phyloP scores from a whole-genome alignment of 345 rosid species.

The Corchorus olitorius region DNA sequence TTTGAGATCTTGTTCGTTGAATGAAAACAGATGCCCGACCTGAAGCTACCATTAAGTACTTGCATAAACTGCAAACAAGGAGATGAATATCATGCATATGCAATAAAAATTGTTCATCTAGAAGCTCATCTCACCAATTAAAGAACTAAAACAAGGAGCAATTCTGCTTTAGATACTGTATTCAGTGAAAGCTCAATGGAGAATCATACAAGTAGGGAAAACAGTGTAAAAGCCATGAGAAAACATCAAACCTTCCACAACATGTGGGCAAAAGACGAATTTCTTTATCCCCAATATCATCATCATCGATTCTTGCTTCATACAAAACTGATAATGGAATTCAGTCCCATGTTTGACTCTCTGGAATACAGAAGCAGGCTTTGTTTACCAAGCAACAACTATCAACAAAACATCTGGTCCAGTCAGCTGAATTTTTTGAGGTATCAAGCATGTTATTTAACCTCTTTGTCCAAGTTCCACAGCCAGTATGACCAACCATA shows the following conservation, averaged over 20 bases:
- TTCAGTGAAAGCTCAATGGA: not conserved
- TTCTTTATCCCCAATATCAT: constrained; percentile 42
- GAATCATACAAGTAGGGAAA: constrained; percentile 14
- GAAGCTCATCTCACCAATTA: not conserved
- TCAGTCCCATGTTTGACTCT: constrained; percentile 79
- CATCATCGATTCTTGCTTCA: constrained; percentile 44
- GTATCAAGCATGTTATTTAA: constrained; percentile 29
- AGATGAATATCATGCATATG: constrained; percentile 16
- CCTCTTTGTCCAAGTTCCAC: constrained; percentile 79
- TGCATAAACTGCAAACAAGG: constrained; percentile 53
- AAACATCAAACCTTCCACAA: constrained; percentile 76
- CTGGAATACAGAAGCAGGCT: constrained; percentile 75
- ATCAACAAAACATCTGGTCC: constrained; percentile 83
- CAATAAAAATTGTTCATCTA: not conserved
- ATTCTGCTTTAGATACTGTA: not conserved
- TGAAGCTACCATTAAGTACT: constrained; percentile 66
- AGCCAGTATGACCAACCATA: constrained; percentile 72
- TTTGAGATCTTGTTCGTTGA: constrained; percentile 34
- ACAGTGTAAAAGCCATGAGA: constrained; percentile 1
- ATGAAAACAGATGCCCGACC: constrained; percentile 61
- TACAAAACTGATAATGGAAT: constrained; percentile 60
- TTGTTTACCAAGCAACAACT: constrained; percentile 38
- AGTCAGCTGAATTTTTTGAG: constrained; percentile 40
- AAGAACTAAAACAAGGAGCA: constrained; percentile 1
- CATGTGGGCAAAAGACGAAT: constrained; percentile 59